phyloP scores from a whole-genome alignment of 148 eudicot species.

The Rhododendron simsii region DNA sequence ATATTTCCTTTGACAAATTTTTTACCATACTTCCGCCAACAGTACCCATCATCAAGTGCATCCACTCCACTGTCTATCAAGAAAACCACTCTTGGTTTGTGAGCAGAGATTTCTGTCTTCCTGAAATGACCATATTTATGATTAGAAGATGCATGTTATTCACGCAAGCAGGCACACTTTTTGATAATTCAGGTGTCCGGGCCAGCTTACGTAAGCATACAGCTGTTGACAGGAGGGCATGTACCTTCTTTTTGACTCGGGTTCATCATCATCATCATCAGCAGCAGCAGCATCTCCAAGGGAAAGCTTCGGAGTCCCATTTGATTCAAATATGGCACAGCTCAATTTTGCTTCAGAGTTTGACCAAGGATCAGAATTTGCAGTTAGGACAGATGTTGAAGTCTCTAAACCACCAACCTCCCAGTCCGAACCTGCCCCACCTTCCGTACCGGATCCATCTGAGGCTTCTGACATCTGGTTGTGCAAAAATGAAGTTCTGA shows the following conservation, averaged over 20 bases:
- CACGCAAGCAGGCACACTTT: background rate
- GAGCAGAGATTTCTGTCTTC: constrained; percentile 44
- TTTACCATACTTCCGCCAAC: constrained; percentile 91
- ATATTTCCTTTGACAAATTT: constrained; percentile 89
- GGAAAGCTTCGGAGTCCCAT: constrained; percentile 37
- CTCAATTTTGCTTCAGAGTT: constrained; percentile 7
- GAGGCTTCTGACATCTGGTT: constrained; percentile 22
- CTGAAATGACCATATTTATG: constrained; percentile 29
- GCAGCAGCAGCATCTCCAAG: constrained; percentile 30
- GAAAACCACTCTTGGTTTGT: constrained; percentile 68
- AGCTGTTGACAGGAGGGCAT: background rate
- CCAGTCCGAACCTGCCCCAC: constrained; percentile 20
- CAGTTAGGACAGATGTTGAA: constrained; percentile 36
- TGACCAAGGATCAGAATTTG: constrained; percentile 39
- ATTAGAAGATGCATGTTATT: background rate
- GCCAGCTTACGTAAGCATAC: background rate
- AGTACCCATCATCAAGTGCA: constrained; percentile 79
- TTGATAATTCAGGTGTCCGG: background rate
- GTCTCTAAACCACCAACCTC: constrained; percentile 40
- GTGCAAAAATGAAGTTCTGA: constrained; percentile 21
- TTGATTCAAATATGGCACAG: background rate
- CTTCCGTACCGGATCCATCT: constrained; percentile 19
- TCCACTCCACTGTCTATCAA: constrained; percentile 67
- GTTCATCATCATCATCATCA: constrained; percentile 31
- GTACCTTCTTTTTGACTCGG: constrained; percentile 69